Conservation (phyloP, 2,329 filamentous ascomycete species). For the Colletotrichum noveboracense region DNA sequence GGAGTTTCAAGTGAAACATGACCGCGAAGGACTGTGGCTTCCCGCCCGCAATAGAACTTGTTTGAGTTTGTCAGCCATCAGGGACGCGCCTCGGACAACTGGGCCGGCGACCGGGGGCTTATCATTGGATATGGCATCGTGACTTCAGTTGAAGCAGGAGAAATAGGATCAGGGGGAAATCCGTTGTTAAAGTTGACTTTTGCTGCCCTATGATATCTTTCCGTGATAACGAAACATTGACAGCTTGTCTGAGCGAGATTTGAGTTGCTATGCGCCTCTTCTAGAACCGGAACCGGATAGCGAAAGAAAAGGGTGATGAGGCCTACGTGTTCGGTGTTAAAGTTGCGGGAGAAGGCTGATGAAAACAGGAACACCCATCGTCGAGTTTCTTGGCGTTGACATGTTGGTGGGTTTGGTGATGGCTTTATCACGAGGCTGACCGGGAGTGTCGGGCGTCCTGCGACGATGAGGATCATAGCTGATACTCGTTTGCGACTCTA, state of each 20-base stretch:
- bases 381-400: background rate
- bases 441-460: constrained; percentile 7
- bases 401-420: background rate
- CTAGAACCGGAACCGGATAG: background rate
- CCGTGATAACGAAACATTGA: constrained; percentile 9
- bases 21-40: background rate
- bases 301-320: background rate
- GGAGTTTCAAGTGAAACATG: constrained; percentile 8
- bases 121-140: background rate
- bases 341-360: background rate
- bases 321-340: background rate
- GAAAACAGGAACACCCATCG: background rate
- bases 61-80: constrained; percentile 1
- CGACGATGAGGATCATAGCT: constrained; percentile 12
- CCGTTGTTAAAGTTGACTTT: background rate
- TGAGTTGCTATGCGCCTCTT: constrained; percentile 4
- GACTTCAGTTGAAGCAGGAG: background rate
- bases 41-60: background rate
- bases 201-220: background rate
- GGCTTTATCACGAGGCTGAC: background rate
- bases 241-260: background rate
- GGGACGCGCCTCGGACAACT: background rate
- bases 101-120: background rate
- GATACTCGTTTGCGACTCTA: constrained; percentile 21
- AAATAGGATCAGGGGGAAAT: background rate